phyloP scores from a whole-genome alignment of 129 eudicot genomes.

The Rutidosis leptorrhynchoides region DNA sequence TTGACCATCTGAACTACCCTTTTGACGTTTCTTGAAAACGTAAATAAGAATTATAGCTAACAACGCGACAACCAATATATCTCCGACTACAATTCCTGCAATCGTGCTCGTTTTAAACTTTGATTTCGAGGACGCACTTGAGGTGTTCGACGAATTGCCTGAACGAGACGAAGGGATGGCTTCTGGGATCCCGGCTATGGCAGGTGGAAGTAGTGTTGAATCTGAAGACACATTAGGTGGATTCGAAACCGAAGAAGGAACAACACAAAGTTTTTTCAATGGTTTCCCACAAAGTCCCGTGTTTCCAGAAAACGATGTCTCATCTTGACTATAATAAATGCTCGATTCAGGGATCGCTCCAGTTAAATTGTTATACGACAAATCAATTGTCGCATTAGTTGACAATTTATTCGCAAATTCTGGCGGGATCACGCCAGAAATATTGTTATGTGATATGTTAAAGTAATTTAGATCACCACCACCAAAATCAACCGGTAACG shows the following conservation, averaged over 20 bases:
- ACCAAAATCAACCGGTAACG: constrained; percentile 60
- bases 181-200: constrained; percentile 88
- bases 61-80: constrained; percentile 47
- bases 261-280: constrained; percentile 46
- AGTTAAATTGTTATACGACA: constrained; percentile 66
- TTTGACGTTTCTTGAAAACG: constrained; percentile 33
- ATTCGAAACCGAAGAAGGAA: constrained; percentile 49
- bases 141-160: constrained; percentile 28
- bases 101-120: constrained; percentile 51
- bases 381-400: constrained; percentile 61
- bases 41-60: constrained; percentile 44
- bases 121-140: constrained; percentile 17
- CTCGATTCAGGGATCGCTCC: constrained; percentile 67
- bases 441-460: constrained; percentile 68
- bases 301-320: constrained; percentile 57
- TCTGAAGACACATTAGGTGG: constrained; percentile 46
- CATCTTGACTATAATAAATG: constrained; percentile 46
- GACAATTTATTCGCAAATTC: constrained; percentile 49
- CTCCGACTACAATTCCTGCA: constrained; percentile 65
- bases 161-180: constrained; percentile 40
- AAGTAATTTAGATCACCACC: constrained; percentile 45
- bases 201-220: constrained; percentile 63
- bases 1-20: neutral
- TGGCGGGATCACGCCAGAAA: constrained; percentile 75
- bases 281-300: constrained; percentile 81